Evolutionary conservation across 306 rosid genomes (phyloP).

Genomic region (Lathyrus oleraceus): DNA sequence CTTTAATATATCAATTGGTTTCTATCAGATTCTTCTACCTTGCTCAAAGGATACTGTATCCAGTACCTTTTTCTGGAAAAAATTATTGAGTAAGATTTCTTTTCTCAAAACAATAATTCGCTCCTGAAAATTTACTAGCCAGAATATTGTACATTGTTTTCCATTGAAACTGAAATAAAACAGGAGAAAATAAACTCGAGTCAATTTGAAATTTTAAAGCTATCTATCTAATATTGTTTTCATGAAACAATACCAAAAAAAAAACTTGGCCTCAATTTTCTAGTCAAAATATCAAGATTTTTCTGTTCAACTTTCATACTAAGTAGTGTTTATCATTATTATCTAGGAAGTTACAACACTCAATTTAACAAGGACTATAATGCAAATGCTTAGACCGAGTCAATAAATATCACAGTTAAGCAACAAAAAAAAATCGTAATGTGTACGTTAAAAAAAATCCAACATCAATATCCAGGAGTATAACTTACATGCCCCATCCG

Average conservation of each 20-base stretch:
- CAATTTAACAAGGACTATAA: not conserved
- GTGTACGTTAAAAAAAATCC: not conserved
- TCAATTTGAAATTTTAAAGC: not conserved
- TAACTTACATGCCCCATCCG: conserved; percentile 74
- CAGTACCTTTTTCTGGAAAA: not conserved
- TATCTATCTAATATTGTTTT: not conserved
- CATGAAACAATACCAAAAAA: not conserved
- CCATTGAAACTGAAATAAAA: not conserved
- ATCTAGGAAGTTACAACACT: not conserved
- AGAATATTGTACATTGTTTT: not conserved
- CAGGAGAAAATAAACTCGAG: conserved; percentile 1
- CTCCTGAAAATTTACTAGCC: not conserved
- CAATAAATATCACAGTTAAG: not conserved
- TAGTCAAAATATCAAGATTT: not conserved
- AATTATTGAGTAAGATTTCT: not conserved
- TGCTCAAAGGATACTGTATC: not conserved
- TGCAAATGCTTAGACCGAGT: not conserved
- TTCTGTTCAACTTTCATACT: not conserved
- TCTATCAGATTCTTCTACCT: not conserved
- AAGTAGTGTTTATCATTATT: not conserved
- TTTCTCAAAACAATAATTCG: not conserved
- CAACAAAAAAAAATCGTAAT: conserved; percentile 3
- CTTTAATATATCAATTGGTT: too few relatives aligned
- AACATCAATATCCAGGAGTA: conserved; percentile 8
- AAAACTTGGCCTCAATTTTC: not conserved